Conservation (phyloP, 257 asterid genomes). For the Nicotiana paniculata region DNA sequence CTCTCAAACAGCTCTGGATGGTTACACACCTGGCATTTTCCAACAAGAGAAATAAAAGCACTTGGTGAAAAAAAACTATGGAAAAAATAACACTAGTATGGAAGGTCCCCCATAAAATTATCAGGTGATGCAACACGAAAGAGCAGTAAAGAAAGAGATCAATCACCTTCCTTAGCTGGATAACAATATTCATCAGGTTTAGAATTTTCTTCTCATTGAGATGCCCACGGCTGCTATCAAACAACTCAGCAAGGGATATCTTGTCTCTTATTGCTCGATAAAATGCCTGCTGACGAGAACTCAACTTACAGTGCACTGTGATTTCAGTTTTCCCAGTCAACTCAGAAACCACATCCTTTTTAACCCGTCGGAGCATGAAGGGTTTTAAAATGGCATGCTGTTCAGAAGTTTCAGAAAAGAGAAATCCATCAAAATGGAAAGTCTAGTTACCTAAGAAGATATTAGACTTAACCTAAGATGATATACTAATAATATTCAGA, state of each 20-base stretch:
- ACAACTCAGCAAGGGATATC: conserved; percentile 90
- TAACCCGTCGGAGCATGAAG: conserved; percentile 94
- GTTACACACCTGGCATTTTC: conserved; percentile 70
- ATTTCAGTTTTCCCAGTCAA: conserved; percentile 89
- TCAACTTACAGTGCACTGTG: conserved; percentile 83
- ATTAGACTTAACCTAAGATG: neutral
- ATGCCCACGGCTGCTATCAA: conserved; percentile 92
- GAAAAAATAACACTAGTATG: neutral
- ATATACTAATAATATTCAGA: neutral
- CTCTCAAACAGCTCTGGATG: conserved; percentile 99
- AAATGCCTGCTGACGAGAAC: conserved; percentile 93
- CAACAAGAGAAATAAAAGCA: neutral
- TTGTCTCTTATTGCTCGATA: conserved; percentile 97
- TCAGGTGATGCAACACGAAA: neutral
- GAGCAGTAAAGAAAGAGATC: conserved; percentile 5
- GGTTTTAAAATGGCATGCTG: conserved; percentile 99
- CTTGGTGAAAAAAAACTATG: neutral
- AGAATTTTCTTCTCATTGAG: conserved; percentile 86
- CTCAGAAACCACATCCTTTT: conserved; percentile 92
- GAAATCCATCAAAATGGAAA: conserved; percentile 12
- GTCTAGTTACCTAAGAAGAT: neutral
- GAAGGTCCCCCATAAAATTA: neutral
- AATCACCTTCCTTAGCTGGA: conserved; percentile 91
- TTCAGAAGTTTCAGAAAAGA: conserved; percentile 12
- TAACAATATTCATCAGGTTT: conserved; percentile 96